Evolutionary conservation across 2,329 filamentous ascomycete genomes (phyloP).

Genomic region (Pyricularia grisea): DNA sequence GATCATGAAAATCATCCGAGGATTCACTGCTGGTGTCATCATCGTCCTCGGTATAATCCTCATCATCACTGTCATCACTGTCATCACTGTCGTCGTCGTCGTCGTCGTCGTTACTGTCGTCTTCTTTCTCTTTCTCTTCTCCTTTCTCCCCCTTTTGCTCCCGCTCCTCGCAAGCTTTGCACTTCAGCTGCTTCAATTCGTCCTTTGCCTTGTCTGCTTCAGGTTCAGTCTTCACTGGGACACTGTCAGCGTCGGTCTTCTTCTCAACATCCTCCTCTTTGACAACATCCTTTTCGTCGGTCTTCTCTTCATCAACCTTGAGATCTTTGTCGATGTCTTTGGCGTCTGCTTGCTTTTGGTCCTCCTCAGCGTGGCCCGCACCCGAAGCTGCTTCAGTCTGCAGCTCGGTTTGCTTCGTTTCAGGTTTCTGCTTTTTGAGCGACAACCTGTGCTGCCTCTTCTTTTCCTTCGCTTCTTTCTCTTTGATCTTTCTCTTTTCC

Average conservation of each 20-base stretch:
- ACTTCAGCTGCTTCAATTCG: slow-evolving; percentile 11
- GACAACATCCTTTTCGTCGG: slow-evolving; percentile 4
- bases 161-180: slow-evolving; percentile 6
- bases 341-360: slow-evolving; percentile 7
- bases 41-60: not conserved
- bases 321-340: slow-evolving; percentile 10
- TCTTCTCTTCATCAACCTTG: slow-evolving; percentile 3
- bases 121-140: slow-evolving; percentile 3
- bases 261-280: slow-evolving; percentile 4
- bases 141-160: not conserved
- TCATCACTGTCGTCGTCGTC: slow-evolving; percentile 6
- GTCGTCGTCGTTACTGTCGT: not conserved
- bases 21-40: not conserved
- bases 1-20: slow-evolving; percentile 3
- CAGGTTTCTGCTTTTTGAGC: slow-evolving; percentile 12
- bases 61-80: slow-evolving; percentile 7
- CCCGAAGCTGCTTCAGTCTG: slow-evolving; percentile 15
- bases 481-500: slow-evolving; percentile 9
- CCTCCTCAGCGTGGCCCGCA: slow-evolving; percentile 8
- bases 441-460: slow-evolving; percentile 11
- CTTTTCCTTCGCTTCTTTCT: slow-evolving; percentile 17
- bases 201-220: not conserved
- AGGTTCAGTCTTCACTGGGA: not conserved
- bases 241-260: not conserved
- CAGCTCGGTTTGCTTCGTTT: slow-evolving; percentile 16